Percentiles rank a stretch among this genome's conserved stretches.
Conservation (phyloP, 495 filamentous ascomycete species). For the Aspergillus hancockii region DNA sequence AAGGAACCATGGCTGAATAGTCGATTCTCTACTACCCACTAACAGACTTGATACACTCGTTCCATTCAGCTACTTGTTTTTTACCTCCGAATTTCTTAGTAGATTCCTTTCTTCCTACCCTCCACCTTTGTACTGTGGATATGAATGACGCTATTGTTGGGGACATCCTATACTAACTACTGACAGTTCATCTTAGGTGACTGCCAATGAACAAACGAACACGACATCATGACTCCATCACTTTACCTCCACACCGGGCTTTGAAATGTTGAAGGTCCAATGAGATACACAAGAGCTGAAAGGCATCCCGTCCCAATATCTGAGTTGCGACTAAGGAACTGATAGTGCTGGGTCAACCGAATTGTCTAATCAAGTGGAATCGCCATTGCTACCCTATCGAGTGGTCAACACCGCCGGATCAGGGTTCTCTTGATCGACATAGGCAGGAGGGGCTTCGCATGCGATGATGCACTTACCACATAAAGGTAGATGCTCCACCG, state of each 20-base stretch:
- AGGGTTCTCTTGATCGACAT: constrained; percentile 17
- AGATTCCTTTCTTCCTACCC: background rate
- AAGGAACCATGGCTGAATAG: constrained; percentile 5
- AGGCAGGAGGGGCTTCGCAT: constrained; percentile 9
- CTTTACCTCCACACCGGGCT: constrained; percentile 21
- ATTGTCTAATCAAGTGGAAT: constrained; percentile 14
- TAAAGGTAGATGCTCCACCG: constrained; percentile 18
- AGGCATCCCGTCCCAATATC: constrained; percentile 12
- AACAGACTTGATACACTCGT: background rate
- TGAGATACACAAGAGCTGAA: constrained; percentile 6
- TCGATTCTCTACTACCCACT: background rate
- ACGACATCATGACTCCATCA: constrained; percentile 16
- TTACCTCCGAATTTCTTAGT: background rate
- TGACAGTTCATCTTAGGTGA: background rate
- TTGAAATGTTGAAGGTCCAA: constrained; percentile 20
- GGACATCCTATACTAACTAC: constrained; percentile 13
- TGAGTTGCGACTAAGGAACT: constrained; percentile 7
- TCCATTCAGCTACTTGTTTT: background rate
- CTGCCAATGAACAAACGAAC: constrained; percentile 24
- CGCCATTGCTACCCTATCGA: constrained; percentile 6
- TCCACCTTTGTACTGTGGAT: background rate
- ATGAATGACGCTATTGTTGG: constrained; percentile 11
- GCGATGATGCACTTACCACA: constrained; percentile 23
- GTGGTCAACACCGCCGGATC: constrained; percentile 16
- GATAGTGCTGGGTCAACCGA: constrained; percentile 14